Percentiles rank a stretch among this genome's conserved stretches.
phyloP scores from a whole-genome alignment of 352 stramenopile genomes.

The Globisporangium parvum region DNA sequence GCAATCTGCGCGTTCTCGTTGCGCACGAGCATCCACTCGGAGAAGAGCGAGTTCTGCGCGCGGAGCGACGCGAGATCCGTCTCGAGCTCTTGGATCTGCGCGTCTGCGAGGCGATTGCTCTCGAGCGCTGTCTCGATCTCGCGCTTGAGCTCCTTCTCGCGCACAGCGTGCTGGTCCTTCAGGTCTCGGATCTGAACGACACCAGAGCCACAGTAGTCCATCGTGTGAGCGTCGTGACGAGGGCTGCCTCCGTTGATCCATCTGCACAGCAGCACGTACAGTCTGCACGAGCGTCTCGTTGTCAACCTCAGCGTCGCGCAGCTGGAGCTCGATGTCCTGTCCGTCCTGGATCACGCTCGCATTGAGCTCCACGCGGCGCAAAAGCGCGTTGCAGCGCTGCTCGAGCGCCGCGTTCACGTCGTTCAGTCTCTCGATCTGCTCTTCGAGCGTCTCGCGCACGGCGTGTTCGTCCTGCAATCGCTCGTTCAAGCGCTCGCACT shows the following conservation, averaged over 20 bases:
- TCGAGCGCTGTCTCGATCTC: slow-evolving; percentile 46
- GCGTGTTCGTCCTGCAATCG: slow-evolving; percentile 44
- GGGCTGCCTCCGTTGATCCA: too few relatives aligned
- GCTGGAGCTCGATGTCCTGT: slow-evolving; percentile 57
- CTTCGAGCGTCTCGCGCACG: slow-evolving; percentile 48
- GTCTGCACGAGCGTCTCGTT: slow-evolving; percentile 67
- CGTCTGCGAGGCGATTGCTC: slow-evolving; percentile 36
- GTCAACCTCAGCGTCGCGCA: slow-evolving; percentile 57
- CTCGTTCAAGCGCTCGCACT: slow-evolving; percentile 34
- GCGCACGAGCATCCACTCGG: slow-evolving; percentile 75
- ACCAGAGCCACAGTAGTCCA: neutral
- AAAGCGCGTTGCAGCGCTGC: slow-evolving; percentile 58
- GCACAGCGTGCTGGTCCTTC: slow-evolving; percentile 58
- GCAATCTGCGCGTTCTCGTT: slow-evolving; percentile 46
- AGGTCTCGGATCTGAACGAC: slow-evolving; percentile 51
- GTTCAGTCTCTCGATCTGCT: slow-evolving; percentile 63
- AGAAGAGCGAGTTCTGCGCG: slow-evolving; percentile 61
- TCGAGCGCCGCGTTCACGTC: slow-evolving; percentile 73
- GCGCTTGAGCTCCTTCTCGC: slow-evolving; percentile 56
- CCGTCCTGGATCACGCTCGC: slow-evolving; percentile 38
- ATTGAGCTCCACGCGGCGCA: slow-evolving; percentile 55
- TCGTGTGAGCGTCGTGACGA: neutral
- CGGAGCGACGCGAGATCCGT: slow-evolving; percentile 52
- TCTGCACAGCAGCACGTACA: slow-evolving; percentile 22
- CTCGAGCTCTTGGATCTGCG: slow-evolving; percentile 45